These are phyloP conservation scores for Marasmius sp. DNA, from an alignment of 1,284 basidiomycete species.

Conservation along the genomic window DNA sequence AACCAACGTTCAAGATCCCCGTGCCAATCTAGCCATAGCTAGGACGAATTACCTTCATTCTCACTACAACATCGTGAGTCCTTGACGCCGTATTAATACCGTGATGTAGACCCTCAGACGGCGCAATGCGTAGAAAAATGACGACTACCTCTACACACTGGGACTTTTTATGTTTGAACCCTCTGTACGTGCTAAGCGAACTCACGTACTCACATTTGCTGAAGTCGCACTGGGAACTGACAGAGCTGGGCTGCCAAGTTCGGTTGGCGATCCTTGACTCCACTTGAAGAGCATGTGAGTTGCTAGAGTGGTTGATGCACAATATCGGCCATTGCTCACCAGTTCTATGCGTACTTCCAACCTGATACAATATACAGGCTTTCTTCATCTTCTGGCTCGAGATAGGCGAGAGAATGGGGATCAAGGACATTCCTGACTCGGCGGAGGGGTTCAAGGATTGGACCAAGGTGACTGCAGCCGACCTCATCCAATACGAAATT, in stretches of 20 bases:
- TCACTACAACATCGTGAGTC: constrained; percentile 41
- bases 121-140: constrained; percentile 24
- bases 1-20: constrained; percentile 24
- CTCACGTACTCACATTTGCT: not conserved
- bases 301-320: no score
- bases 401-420: constrained; percentile 28
- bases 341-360: not conserved
- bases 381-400: constrained; percentile 24
- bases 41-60: constrained; percentile 49
- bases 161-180: constrained; percentile 30
- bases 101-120: not conserved
- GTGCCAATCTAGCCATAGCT: constrained; percentile 44
- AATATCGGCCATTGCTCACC: no score
- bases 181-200: constrained; percentile 15
- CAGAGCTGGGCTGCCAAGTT: constrained; percentile 22
- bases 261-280: constrained; percentile 23
- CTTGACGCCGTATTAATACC: not conserved
- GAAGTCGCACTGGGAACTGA: not conserved
- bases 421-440: constrained; percentile 41
- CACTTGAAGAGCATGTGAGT: constrained; percentile 11
- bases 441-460: constrained; percentile 35
- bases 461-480: constrained; percentile 25
- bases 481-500: not conserved
- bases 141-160: constrained; percentile 31
- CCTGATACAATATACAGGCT: constrained; percentile 28